Percentiles rank a stretch among this genome's conserved stretches.
Evolutionary conservation across 1,284 basidiomycete species (phyloP).

Genomic region (Chiua sp.): DNA sequence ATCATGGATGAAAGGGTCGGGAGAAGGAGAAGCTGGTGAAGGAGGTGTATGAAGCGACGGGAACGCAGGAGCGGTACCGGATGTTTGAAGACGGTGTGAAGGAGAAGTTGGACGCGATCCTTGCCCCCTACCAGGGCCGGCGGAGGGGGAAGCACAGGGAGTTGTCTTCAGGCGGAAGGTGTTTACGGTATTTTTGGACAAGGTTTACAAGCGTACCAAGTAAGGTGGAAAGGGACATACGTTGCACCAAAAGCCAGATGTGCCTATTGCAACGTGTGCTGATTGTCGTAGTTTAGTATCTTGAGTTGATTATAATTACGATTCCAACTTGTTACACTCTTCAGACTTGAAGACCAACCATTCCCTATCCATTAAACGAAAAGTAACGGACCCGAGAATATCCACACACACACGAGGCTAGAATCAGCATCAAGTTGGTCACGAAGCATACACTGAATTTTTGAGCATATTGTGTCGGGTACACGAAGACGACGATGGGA

Average conservation of each 20-base stretch:
- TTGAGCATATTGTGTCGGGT: too few relatives aligned
- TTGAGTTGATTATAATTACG: too few relatives aligned
- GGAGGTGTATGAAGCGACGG: conserved; percentile 68
- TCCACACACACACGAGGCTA: too few relatives aligned
- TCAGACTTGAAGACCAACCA: too few relatives aligned
- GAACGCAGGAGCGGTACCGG: conserved; percentile 63
- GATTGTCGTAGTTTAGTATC: too few relatives aligned
- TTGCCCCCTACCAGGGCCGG: conserved; percentile 62
- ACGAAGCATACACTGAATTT: too few relatives aligned
- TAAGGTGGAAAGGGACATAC: not conserved
- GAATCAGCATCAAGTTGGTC: too few relatives aligned
- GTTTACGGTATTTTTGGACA: conserved; percentile 74
- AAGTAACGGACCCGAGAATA: too few relatives aligned
- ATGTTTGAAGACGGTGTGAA: conserved; percentile 75
- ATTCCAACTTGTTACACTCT: too few relatives aligned
- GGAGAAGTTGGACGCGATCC: conserved; percentile 58
- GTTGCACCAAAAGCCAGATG: not conserved
- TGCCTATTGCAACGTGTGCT: too few relatives aligned
- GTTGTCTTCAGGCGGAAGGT: conserved; percentile 68
- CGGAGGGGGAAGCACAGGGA: conserved; percentile 30
- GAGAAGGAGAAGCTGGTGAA: conserved; percentile 67
- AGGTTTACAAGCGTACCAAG: conserved; percentile 51
- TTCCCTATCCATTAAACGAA: too few relatives aligned
- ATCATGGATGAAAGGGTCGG: conserved; percentile 87
- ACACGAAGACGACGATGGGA: too few relatives aligned